Percentiles rank a stretch among this genome's conserved stretches.
Evolutionary conservation across 345 rosid genomes (phyloP).

Genomic region (Euclidium syriacum): DNA sequence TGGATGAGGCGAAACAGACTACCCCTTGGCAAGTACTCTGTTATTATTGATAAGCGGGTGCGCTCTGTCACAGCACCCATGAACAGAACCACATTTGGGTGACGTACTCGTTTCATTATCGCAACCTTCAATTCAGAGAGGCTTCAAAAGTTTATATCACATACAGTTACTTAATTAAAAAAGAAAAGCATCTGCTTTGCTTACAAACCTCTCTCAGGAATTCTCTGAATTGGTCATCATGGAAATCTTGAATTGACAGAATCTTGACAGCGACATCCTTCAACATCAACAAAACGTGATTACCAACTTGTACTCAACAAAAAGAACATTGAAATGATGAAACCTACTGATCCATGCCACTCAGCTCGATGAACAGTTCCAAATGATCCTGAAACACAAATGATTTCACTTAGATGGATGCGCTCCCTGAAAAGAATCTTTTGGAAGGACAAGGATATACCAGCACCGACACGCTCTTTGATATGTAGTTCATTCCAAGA

Average conservation of each 20-base stretch:
- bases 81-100: conserved; percentile 95
- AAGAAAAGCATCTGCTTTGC: neutral
- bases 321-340: neutral
- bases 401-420: no score
- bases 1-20: conserved; percentile 87
- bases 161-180: neutral
- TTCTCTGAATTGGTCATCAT: conserved; percentile 83
- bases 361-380: conserved; percentile 99
- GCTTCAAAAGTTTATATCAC: neutral
- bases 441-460: conserved; percentile 39
- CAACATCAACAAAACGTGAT: conserved; percentile 7
- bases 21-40: conserved; percentile 97
- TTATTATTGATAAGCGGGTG: conserved; percentile 82
- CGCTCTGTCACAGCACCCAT: conserved; percentile 98
- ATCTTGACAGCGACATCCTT: conserved; percentile 98
- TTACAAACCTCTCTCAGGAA: conserved; percentile 78
- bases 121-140: conserved; percentile 53
- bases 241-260: conserved; percentile 77
- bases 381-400: conserved; percentile 65
- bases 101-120: conserved; percentile 95
- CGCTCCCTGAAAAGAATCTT: no score
- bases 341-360: conserved; percentile 97
- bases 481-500: conserved; percentile 87
- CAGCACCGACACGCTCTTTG: conserved; percentile 95
- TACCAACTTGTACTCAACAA: neutral